phyloP scores from a whole-genome alignment of 1,284 basidiomycete genomes.

The Coniferiporia weirii region DNA sequence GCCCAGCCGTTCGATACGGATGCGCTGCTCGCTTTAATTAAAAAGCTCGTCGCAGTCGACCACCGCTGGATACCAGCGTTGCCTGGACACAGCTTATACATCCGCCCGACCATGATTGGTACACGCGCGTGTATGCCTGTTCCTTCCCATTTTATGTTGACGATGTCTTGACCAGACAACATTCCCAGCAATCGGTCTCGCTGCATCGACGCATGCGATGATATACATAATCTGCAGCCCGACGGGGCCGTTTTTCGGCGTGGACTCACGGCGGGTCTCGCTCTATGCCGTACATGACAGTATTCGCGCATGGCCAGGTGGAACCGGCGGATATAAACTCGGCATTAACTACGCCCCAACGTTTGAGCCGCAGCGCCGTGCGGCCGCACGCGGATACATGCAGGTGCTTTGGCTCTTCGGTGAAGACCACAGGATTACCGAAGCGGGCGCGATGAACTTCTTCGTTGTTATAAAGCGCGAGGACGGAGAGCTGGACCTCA shows the following conservation, averaged over 20 bases:
- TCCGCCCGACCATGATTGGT: slow-evolving; percentile 81
- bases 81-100: slow-evolving; percentile 71
- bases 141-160: background rate
- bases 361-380: slow-evolving; percentile 59
- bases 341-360: slow-evolving; percentile 67
- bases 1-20: slow-evolving; percentile 56
- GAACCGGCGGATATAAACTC: slow-evolving; percentile 64
- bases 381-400: slow-evolving; percentile 65
- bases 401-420: slow-evolving; percentile 57
- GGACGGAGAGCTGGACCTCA: slow-evolving; percentile 55
- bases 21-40: slow-evolving; percentile 64
- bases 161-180: background rate
- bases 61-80: slow-evolving; percentile 69
- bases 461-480: slow-evolving; percentile 50
- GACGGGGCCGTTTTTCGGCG: slow-evolving; percentile 68
- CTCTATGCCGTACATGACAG: slow-evolving; percentile 64
- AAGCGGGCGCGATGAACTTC: slow-evolving; percentile 70
- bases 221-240: slow-evolving; percentile 70
- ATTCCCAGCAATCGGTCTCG: slow-evolving; percentile 55
- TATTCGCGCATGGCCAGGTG: slow-evolving; percentile 83
- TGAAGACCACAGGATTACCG: slow-evolving; percentile 33
- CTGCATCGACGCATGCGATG: slow-evolving; percentile 61
- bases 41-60: slow-evolving; percentile 63
- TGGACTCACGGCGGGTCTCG: slow-evolving; percentile 57
- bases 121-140: slow-evolving; percentile 53